Base-by-base conservation (phyloP, 352 stramenopile genomes). In the Phytophthora citricola region DNA sequence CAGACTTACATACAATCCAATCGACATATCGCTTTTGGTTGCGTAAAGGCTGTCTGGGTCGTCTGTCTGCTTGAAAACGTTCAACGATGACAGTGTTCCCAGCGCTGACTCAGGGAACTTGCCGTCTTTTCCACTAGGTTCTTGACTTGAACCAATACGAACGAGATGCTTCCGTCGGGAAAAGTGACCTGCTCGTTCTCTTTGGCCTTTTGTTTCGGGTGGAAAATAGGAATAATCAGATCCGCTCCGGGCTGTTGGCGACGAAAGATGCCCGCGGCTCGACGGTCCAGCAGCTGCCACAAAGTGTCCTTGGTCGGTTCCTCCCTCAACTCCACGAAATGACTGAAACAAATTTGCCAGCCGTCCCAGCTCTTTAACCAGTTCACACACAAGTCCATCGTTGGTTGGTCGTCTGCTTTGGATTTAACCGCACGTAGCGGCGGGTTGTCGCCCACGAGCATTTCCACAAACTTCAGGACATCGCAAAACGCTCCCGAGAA, bases 141-240 rank as follows among this genome's bases (percentile, higher is more conserved):
- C 8, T 32, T 45, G 11, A 56, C 49, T 44, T 45, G 49, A 8
- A 56, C 49, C n/a, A 56, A 20, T 9, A 56, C 36, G 20, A 22
- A 56, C 5, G 49, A 56, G 4, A 43, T 10, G 2, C 15, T 43
- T 43, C 15, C 38, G 4, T 43, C 38, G 3, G 15, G 38, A 43
- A 11, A 36, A 7, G 31, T 3, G 31, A 26, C 24, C 24, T 26
- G 24, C 3, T 26, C 24, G 24, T 26, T 26, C 24, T 26, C 24
- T 26, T 26, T 26, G 24, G 24, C 24, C 24, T 36, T 9, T 4
- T 9, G 10, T 36, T 36, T 36, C 31, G 31, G 7, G 31, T 9
- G 31, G 26, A 59, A 50, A 6, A 59, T 50, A 5, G 52, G 39
- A n/a, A 59, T 50, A 2, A 59, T 9, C 4, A 50, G 12, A 9